These are phyloP conservation scores for Saprolegnia diclina DNA, from an alignment of 352 stramenopile species.

Conservation along the genomic window DNA sequence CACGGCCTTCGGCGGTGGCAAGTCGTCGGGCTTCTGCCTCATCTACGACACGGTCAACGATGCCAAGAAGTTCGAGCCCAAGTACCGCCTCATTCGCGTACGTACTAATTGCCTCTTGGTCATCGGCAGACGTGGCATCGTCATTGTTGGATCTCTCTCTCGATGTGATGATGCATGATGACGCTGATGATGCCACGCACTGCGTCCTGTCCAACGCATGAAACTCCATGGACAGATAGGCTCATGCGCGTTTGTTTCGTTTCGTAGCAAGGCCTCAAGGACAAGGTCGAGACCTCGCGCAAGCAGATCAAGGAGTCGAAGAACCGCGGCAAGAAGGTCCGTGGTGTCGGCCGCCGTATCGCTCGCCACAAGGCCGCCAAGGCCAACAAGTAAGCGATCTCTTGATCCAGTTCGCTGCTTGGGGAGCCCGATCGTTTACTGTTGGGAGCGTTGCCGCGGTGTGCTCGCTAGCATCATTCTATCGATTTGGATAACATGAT, in stretches of 20 bases:
- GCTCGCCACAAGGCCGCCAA: constrained; percentile 99
- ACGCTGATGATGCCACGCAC: neutral
- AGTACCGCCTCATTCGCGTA: constrained; percentile 93
- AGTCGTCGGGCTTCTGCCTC: constrained; percentile 96
- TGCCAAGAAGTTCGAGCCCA: constrained; percentile 98
- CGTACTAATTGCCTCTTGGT: constrained; percentile 6
- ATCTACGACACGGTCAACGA: constrained; percentile 99
- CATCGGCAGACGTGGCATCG: neutral
- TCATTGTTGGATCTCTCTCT: too few species aligned
- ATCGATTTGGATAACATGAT: constrained; percentile 19
- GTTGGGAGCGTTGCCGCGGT: constrained; percentile 7
- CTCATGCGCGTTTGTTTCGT: constrained; percentile 14
- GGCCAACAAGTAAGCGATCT: constrained; percentile 84
- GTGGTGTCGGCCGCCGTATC: constrained; percentile 96
- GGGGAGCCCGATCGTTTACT: constrained; percentile 8
- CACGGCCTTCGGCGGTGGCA: constrained; percentile 97
- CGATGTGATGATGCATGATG: too few species aligned
- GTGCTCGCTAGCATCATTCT: neutral
- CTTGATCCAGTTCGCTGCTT: neutral
- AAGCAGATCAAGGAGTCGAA: constrained; percentile 99
- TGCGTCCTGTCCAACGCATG: constrained; percentile 1
- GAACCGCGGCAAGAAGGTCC: constrained; percentile 98
- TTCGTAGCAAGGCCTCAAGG: constrained; percentile 61
- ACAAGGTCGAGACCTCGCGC: constrained; percentile 95
- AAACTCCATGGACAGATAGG: neutral